Evolutionary conservation across 306 rosid species (phyloP).

Genomic region (Rosa lucieae): DNA sequence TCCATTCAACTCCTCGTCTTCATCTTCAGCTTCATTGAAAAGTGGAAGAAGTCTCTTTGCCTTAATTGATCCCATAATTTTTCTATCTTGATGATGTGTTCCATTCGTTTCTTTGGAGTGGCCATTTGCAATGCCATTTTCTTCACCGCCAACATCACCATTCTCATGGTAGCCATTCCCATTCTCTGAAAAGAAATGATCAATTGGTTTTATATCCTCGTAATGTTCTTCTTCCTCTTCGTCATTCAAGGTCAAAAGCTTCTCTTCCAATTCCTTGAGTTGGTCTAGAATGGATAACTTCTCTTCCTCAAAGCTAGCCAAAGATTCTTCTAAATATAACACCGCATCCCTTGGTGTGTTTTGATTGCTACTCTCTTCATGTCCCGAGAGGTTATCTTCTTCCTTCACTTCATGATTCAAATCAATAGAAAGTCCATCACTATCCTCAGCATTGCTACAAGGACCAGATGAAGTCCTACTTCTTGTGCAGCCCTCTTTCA

Average conservation of each 20-base stretch:
- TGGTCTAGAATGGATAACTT: conserved; percentile 79
- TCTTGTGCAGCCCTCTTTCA: conserved; percentile 56
- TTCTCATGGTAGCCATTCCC: conserved; percentile 70
- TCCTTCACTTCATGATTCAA: conserved; percentile 64
- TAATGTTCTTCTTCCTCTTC: conserved; percentile 62
- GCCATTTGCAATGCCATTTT: conserved; percentile 64
- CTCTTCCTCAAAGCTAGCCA: conserved; percentile 86
- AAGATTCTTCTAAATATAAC: conserved; percentile 67
- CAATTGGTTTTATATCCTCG: conserved; percentile 40
- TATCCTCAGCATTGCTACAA: conserved; percentile 83
- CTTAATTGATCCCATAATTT: conserved; percentile 39
- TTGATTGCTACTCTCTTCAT: conserved; percentile 57
- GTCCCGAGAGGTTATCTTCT: conserved; percentile 50
- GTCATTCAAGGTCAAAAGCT: conserved; percentile 64
- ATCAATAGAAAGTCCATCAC: conserved; percentile 75
- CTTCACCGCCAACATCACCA: conserved; percentile 32
- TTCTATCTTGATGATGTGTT: conserved; percentile 54
- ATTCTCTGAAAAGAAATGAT: conserved; percentile 45
- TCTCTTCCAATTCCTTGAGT: conserved; percentile 78
- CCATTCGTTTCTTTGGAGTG: conserved; percentile 60
- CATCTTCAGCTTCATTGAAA: conserved; percentile 57
- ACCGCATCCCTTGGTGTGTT: conserved; percentile 83
- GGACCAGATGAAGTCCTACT: conserved; percentile 71
- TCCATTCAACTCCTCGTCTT: conserved; percentile 55
- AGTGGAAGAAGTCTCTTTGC: conserved; percentile 77